Evolutionary conservation across 306 rosid genomes (phyloP).

Genomic region (Trifolium repens): DNA sequence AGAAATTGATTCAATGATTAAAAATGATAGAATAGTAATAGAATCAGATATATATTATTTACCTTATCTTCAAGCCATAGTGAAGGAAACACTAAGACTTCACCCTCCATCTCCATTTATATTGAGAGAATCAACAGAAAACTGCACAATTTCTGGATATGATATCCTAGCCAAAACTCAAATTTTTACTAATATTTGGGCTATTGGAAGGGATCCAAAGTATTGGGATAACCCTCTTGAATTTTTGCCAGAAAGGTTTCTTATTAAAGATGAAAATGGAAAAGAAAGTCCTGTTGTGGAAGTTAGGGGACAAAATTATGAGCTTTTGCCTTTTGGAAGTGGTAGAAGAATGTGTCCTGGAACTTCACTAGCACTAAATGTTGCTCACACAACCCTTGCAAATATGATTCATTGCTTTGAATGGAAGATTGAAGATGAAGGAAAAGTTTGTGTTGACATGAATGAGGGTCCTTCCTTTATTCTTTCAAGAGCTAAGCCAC

Average conservation of each 20-base stretch:
- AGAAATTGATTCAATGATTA: slow-evolving; percentile 59
- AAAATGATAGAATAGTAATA: slow-evolving; percentile 49
- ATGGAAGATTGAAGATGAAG: slow-evolving; percentile 51
- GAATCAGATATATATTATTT: slow-evolving; percentile 64
- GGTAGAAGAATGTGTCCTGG: slow-evolving; percentile 84
- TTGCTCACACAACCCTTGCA: slow-evolving; percentile 61
- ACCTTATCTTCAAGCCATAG: slow-evolving; percentile 57
- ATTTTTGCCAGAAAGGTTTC: slow-evolving; percentile 64
- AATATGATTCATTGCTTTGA: slow-evolving; percentile 78
- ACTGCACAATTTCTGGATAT: slow-evolving; percentile 53
- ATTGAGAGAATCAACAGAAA: slow-evolving; percentile 59
- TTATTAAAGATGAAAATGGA: slow-evolving; percentile 27
- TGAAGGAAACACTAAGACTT: slow-evolving; percentile 61
- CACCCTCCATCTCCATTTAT: slow-evolving; percentile 75
- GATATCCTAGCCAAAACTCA: slow-evolving; percentile 60
- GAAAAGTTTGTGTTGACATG: slow-evolving; percentile 52
- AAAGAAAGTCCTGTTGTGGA: slow-evolving; percentile 40
- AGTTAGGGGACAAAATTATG: slow-evolving; percentile 64
- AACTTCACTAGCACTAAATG: slow-evolving; percentile 57
- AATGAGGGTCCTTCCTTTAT: slow-evolving; percentile 58
- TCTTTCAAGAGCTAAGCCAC: slow-evolving; percentile 64
- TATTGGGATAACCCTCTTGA: slow-evolving; percentile 63
- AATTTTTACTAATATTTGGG: slow-evolving; percentile 68
- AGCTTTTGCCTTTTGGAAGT: slow-evolving; percentile 77
- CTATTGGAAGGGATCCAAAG: slow-evolving; percentile 63